phyloP scores from a whole-genome alignment of 192 early-diverging fungal genomes.

The Backusella psychrophila region DNA sequence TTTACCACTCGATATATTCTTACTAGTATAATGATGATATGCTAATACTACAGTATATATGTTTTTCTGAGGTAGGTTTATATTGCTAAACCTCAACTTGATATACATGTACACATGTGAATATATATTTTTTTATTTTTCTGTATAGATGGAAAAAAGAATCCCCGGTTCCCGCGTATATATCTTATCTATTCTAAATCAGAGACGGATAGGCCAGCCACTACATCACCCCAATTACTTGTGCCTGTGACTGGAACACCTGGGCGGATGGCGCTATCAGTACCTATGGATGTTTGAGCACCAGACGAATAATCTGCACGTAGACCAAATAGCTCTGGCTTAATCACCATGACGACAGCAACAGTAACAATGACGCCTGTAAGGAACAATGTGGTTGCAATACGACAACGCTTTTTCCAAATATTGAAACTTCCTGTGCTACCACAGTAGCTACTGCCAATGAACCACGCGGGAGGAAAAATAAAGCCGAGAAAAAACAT shows the following conservation, averaged over 20 bases:
- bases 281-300: constrained; percentile 22
- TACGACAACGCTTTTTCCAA: constrained; percentile 33
- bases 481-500: constrained; percentile 30
- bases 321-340: constrained; percentile 29
- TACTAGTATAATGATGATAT: background rate
- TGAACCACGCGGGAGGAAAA: constrained; percentile 25
- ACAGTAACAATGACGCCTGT: constrained; percentile 19
- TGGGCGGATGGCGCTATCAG: constrained; percentile 23
- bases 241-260: constrained; percentile 33
- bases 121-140: background rate
- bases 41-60: background rate
- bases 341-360: constrained; percentile 26
- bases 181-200: background rate
- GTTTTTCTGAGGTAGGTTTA: background rate
- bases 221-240: constrained; percentile 17
- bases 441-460: constrained; percentile 22
- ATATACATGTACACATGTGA: background rate
- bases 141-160: background rate
- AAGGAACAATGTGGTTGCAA: constrained; percentile 26
- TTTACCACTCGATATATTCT: background rate
- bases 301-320: constrained; percentile 11
- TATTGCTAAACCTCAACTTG: background rate
- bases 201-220: constrained; percentile 16
- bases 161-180: background rate
- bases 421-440: background rate